Conservation (phyloP, 108 stramenopile genomes). For the Pseudonitzschia delicatissima region DNA sequence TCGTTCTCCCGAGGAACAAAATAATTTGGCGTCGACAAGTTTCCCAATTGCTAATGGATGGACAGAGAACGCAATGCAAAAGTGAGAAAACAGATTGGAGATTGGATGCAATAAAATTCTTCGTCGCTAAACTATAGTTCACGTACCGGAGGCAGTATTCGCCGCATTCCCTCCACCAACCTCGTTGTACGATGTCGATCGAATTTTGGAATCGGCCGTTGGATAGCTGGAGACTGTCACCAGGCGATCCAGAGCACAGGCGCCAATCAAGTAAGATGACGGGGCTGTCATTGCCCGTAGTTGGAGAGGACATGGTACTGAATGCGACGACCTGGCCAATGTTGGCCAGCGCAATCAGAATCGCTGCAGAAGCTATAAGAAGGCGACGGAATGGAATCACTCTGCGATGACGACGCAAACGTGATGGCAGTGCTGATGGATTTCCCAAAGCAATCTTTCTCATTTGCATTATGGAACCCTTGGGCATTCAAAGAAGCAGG, state of each 20-base stretch:
- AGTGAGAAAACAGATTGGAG: background rate
- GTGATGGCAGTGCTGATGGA: too few species aligned
- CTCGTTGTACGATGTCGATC: slow-evolving; percentile 43
- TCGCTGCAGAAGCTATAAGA: too few species aligned
- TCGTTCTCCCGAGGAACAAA: background rate
- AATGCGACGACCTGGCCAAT: too few species aligned
- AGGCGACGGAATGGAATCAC: too few species aligned
- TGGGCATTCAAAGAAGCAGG: too few species aligned
- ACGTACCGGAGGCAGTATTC: slow-evolving; percentile 47
- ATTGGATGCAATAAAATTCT: background rate
- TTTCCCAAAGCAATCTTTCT: too few species aligned
- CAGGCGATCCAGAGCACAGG: slow-evolving; percentile 44
- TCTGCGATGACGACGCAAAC: too few species aligned
- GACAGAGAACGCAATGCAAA: background rate
- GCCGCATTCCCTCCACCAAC: slow-evolving; percentile 57
- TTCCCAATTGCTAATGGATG: background rate
- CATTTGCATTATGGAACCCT: too few species aligned
- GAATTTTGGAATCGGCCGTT: slow-evolving; percentile 40
- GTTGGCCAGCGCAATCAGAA: too few species aligned
- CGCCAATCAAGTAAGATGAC: slow-evolving; percentile 44
- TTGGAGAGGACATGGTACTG: too few species aligned
- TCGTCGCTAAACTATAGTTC: slow-evolving; percentile 7
- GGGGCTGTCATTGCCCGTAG: background rate
- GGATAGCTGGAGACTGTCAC: slow-evolving; percentile 42
- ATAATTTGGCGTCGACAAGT: background rate